Evolutionary conservation across 345 rosid species (phyloP), one percentile per base, ranked within the genome.

Genomic region (Populus alba): DNA sequence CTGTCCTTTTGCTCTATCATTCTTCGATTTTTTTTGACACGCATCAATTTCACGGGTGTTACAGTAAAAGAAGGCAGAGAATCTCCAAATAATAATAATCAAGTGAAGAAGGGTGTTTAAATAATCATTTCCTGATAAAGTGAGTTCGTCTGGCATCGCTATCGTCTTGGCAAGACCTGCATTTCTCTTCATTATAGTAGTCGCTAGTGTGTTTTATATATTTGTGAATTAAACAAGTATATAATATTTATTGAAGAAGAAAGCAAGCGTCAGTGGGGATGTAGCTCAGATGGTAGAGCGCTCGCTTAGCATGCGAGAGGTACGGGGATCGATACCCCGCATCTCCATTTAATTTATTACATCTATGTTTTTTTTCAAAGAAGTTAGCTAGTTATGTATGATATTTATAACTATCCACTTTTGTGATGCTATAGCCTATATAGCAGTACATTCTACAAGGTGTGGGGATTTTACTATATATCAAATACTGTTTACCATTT

Each of bases 261-360:
- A 0, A 45, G 2, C 1, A 1, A 3, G 3, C 16, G 6, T 15
- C 53, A 13, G 16, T 1, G 90, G 91, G 94, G 90, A 85, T 88
- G 92, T 90, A 89, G 92, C 92, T 92, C 92, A 92, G 91, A 89
- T 92, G 95, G 91, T 90, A 88, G 92, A 91, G 92, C 88, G 91
- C 92, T 91, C 89, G 92, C 92, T 90, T 92, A 88, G 91, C 94
- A 94, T 88, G 92, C 89, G 90, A 92, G 98, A 90, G 95, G 91
- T 77, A 88, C 90, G 82, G 92, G 94, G 91, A 87, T 90, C 90
- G 92, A 91, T 92, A 87, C 91, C 91, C 90, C 90, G 86, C 95
- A 87, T 93, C 91, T 89, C 92, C 97, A 90, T 0, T 0, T 0
- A 4, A 4, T 4, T 0, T 33, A 4, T 33, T 33, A 2, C 5